Percentiles rank a stretch among this genome's conserved stretches.
Conservation (phyloP, 164 flowering plant genomes). For the Paratinospora sagittata region DNA sequence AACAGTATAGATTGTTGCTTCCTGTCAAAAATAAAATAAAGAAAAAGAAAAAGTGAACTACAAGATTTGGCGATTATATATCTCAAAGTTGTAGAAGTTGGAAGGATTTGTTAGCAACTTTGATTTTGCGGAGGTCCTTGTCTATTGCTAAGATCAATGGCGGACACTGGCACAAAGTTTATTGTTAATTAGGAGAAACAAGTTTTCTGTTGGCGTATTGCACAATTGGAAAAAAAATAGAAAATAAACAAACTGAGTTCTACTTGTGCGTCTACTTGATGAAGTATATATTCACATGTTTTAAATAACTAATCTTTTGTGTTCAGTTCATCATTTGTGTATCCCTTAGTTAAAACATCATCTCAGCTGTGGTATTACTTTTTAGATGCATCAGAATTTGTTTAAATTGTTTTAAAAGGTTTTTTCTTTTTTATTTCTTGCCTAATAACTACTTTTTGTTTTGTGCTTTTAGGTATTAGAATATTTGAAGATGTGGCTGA, state of each 20-base stretch:
- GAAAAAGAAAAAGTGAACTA: too few relatives aligned
- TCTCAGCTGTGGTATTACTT: background rate
- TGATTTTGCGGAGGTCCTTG: too few relatives aligned
- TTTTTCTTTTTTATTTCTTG: background rate
- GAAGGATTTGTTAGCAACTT: too few relatives aligned
- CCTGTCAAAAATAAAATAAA: too few relatives aligned
- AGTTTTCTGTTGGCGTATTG: background rate
- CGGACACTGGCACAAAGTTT: background rate
- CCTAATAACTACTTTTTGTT: slow-evolving; percentile 4
- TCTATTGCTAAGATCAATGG: too few relatives aligned
- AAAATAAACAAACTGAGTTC: background rate
- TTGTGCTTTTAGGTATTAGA: slow-evolving; percentile 61
- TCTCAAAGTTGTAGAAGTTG: too few relatives aligned
- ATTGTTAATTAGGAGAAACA: background rate
- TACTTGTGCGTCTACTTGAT: background rate
- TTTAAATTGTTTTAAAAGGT: background rate
- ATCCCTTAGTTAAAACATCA: background rate
- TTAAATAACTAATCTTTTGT: background rate
- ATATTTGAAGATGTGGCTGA: slow-evolving; percentile 81
- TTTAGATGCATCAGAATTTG: background rate
- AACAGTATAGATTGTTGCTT: too few relatives aligned
- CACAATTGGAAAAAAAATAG: background rate
- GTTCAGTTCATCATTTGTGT: background rate
- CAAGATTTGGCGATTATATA: too few relatives aligned
- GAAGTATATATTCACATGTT: background rate